Evolutionary conservation across 768 basidiomycete genomes (phyloP).

Genomic region (Boletus edulis): DNA sequence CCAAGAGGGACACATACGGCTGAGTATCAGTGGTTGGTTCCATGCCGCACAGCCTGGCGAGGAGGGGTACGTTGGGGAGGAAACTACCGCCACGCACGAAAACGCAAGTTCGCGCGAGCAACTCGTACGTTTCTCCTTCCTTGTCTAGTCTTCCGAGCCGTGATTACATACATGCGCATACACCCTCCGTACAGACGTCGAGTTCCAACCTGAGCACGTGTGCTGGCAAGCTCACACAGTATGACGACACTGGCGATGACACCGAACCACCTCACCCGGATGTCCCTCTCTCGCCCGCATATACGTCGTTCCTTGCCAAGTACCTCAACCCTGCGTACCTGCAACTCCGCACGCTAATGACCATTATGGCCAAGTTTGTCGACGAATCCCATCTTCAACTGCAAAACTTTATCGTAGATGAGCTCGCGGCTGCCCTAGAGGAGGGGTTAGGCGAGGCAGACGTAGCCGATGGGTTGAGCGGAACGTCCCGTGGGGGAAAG

Average conservation of each 20-base stretch:
- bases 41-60: slow-evolving; percentile 90
- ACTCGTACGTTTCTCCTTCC: slow-evolving; percentile 59
- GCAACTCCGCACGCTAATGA: slow-evolving; percentile 73
- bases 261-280: slow-evolving; percentile 51
- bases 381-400: slow-evolving; percentile 87
- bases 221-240: slow-evolving; percentile 47
- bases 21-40: slow-evolving; percentile 97
- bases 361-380: slow-evolving; percentile 77
- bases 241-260: slow-evolving; percentile 37
- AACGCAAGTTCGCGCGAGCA: slow-evolving; percentile 92
- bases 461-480: slow-evolving; percentile 57
- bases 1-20: slow-evolving; percentile 65
- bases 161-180: slow-evolving; percentile 1
- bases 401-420: slow-evolving; percentile 74
- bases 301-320: slow-evolving; percentile 71
- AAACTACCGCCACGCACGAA: slow-evolving; percentile 46
- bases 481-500: slow-evolving; percentile 42
- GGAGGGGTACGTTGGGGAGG: slow-evolving; percentile 70
- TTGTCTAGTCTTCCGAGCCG: neutral
- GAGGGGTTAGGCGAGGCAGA: slow-evolving; percentile 63
- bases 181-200: slow-evolving; percentile 45
- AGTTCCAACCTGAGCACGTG: slow-evolving; percentile 43
- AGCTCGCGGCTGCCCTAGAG: slow-evolving; percentile 69
- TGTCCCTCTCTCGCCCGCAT: slow-evolving; percentile 50
- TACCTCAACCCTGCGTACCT: slow-evolving; percentile 93